Evolutionary conservation across 495 filamentous ascomycete genomes (phyloP).

Genomic region (Podospora appendiculata): DNA sequence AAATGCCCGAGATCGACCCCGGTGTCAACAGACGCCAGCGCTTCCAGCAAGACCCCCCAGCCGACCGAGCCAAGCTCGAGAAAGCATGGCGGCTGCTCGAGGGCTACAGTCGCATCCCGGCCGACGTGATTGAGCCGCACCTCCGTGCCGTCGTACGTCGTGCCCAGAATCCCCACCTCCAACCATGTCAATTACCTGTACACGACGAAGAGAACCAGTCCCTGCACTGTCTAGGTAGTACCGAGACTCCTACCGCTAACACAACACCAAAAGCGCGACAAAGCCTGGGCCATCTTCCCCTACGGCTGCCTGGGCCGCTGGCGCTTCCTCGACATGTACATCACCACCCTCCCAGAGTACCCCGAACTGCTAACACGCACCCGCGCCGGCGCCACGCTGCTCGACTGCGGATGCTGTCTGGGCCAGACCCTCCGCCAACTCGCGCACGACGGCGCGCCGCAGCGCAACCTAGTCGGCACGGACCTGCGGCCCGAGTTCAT

Average conservation of each 20-base stretch:
- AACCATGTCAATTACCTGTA: too few relatives aligned
- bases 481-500: constrained; percentile 43
- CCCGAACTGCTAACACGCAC: constrained; percentile 14
- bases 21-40: too few relatives aligned
- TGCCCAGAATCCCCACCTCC: background rate
- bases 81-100: background rate
- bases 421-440: constrained; percentile 43
- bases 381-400: constrained; percentile 20
- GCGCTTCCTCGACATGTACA: constrained; percentile 30
- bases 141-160: background rate
- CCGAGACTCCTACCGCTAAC: background rate
- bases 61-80: background rate
- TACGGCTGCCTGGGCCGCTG: constrained; percentile 37
- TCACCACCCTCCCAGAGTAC: constrained; percentile 20
- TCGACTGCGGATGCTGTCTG: constrained; percentile 46
- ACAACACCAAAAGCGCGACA: background rate
- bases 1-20: too few relatives aligned
- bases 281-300: background rate
- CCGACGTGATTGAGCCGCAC: background rate
- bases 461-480: constrained; percentile 30
- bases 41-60: background rate
- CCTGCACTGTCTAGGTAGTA: too few relatives aligned
- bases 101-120: background rate
- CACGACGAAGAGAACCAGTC: too few relatives aligned
- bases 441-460: constrained; percentile 32